Evolutionary conservation across 441 rosid genomes (phyloP).

Genomic region (Geranium incanum): DNA sequence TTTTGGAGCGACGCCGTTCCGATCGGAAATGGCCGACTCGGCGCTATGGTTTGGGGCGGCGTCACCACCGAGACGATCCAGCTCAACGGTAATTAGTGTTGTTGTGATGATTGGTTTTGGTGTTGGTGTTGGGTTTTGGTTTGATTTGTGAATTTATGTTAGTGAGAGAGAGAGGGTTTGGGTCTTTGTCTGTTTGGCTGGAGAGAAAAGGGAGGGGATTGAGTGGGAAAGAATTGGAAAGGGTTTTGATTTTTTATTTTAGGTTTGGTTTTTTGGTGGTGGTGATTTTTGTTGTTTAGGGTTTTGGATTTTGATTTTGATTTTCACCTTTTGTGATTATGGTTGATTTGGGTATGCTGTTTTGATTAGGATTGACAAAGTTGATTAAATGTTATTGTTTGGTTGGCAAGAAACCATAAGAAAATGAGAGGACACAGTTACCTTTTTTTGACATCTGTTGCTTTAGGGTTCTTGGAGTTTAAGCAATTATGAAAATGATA

Average conservation of each 20-base stretch:
- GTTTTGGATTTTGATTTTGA: too few species aligned
- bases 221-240: neutral
- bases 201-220: neutral
- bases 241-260: neutral
- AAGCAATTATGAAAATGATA: too few species aligned
- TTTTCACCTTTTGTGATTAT: too few species aligned
- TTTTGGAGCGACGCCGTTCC: constrained; percentile 88
- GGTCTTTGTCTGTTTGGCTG: neutral
- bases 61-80: constrained; percentile 63
- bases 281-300: neutral
- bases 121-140: neutral
- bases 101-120: neutral
- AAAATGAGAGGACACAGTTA: neutral
- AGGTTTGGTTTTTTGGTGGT: neutral
- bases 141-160: neutral
- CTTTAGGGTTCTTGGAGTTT: neutral
- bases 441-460: neutral
- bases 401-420: neutral
- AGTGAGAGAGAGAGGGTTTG: neutral
- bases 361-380: neutral
- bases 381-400: neutral
- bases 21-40: constrained; percentile 84
- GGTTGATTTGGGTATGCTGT: neutral
- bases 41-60: constrained; percentile 90
- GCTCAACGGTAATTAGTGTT: constrained; percentile 50